Evolutionary conservation across 768 basidiomycete genomes (phyloP).

Genomic region (Nevesoporus exiguus): DNA sequence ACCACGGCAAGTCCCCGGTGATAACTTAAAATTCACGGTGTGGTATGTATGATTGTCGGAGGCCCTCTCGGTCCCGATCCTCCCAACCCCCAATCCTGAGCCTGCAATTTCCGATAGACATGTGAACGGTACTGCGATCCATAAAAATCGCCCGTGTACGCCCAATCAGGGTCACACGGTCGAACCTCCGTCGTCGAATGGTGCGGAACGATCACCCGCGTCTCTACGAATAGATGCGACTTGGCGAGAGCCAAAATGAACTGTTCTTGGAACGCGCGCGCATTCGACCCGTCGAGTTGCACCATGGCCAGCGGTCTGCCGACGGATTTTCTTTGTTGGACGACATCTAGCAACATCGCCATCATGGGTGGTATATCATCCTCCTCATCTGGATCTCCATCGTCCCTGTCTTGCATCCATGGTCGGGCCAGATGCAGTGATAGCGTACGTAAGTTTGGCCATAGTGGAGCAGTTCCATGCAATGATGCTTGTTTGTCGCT

Average conservation of each 20-base stretch:
- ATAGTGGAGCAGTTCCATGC: constrained; percentile 29
- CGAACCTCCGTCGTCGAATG: constrained; percentile 14
- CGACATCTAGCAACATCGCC: constrained; percentile 30
- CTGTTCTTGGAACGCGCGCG: constrained; percentile 26
- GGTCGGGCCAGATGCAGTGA: constrained; percentile 27
- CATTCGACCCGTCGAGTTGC: constrained; percentile 26
- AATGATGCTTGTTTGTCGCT: constrained; percentile 34
- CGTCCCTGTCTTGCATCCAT: constrained; percentile 32
- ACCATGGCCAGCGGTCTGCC: constrained; percentile 25
- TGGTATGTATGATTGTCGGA: constrained; percentile 26
- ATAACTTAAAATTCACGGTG: constrained; percentile 14
- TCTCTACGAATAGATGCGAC: constrained; percentile 25
- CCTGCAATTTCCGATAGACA: constrained; percentile 30
- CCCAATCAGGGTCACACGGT: constrained; percentile 28
- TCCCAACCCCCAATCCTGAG: constrained; percentile 25
- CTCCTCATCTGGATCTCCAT: constrained; percentile 30
- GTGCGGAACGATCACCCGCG: constrained; percentile 16
- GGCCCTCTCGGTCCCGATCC: constrained; percentile 25
- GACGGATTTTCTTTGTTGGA: constrained; percentile 31
- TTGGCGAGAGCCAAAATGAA: constrained; percentile 25
- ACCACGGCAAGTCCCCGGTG: background rate
- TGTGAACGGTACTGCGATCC: constrained; percentile 30
- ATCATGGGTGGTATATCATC: constrained; percentile 31
- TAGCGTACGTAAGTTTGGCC: constrained; percentile 31
- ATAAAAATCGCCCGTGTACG: constrained; percentile 27